Evolutionary conservation across 306 rosid species (phyloP), one percentile per base, ranked within the genome.

Genomic region (Sindora glabra): DNA sequence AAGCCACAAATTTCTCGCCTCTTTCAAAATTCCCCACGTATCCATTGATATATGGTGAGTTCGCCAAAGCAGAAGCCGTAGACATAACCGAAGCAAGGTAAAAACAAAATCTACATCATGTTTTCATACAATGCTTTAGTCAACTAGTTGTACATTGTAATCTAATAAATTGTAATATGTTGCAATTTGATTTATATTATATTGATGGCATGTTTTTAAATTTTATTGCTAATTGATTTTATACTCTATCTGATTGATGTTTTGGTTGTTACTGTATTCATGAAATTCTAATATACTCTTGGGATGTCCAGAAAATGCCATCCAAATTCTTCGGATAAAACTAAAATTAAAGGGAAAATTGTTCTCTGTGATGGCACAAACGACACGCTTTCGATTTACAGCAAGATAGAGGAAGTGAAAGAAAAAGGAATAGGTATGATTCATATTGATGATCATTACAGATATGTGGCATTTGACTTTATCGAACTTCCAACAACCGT

Each of bases 1-100:
- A 42, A 80, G 86, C 79, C 53, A 85, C 88, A 59, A 83, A 81
- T 59, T 91, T 88, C 74, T 88, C 90, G 0, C 10, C 71, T 16
- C 92, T 91, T 32, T 17, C 82, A 37, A 72, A 59, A 9, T 64
- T 83, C n/a, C 68, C 98, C 0, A 21, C 10, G 1, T 76, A 85
- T 70, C 69, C 88, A 23, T 34, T 88, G 63, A 33, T 83, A 48
- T 46, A 62, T 1, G 84, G 78, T 5, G 74, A 69, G 41, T 42
- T 81, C 12, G 81, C 79, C 46, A 86, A 71, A 77, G 16, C 56
- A 17, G 56, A 32, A 1, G 65, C 2, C 2, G 74, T 73, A 12
- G 21, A 14, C 5, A 53, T 49, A 32, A 32, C 0, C 40, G 68
- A 44, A 8, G 95, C 92, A 19, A 81, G 92, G 97, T 89, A 70